Conservation (phyloP, 2,329 filamentous ascomycete species). For the Mycocentrospora acerina region DNA sequence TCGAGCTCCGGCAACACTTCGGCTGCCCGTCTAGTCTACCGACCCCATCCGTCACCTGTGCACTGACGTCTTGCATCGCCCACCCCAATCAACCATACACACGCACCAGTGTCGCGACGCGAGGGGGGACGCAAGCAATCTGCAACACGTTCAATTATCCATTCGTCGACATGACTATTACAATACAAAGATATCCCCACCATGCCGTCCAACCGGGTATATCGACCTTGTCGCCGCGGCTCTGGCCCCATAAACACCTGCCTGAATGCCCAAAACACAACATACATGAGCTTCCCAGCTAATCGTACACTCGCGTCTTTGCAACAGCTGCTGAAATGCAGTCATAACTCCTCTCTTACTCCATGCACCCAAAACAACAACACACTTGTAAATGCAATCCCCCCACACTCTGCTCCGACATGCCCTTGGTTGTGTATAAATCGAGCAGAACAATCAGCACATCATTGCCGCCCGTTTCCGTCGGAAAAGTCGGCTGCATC, state of each 20-base stretch:
- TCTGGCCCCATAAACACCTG: slow-evolving; percentile 13
- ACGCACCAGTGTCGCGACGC: too few relatives aligned
- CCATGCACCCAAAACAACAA: not conserved
- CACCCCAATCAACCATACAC: too few relatives aligned
- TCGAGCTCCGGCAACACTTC: slow-evolving; percentile 24
- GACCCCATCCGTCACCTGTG: too few relatives aligned
- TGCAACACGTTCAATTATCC: slow-evolving; percentile 7
- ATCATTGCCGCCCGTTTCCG: too few relatives aligned
- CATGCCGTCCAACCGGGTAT: slow-evolving; percentile 25
- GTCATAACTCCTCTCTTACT: slow-evolving; percentile 1
- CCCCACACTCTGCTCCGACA: too few relatives aligned
- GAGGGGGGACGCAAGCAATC: not conserved
- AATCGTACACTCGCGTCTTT: slow-evolving; percentile 1
- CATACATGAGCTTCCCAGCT: not conserved
- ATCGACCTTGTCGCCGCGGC: slow-evolving; percentile 4
- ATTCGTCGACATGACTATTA: slow-evolving; percentile 11
- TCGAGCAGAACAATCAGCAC: too few relatives aligned
- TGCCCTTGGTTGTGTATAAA: too few relatives aligned
- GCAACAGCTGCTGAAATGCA: slow-evolving; percentile 1
- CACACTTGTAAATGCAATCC: too few relatives aligned
- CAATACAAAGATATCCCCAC: slow-evolving; percentile 10
- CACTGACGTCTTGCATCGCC: too few relatives aligned
- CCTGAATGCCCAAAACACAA: slow-evolving; percentile 11
- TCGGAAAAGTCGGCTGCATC: slow-evolving; percentile 2
- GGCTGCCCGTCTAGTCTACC: slow-evolving; percentile 11